These are phyloP conservation scores for Xylariales sp. DNA, from an alignment of 2,329 filamentous ascomycete species.

Conservation along the genomic window DNA sequence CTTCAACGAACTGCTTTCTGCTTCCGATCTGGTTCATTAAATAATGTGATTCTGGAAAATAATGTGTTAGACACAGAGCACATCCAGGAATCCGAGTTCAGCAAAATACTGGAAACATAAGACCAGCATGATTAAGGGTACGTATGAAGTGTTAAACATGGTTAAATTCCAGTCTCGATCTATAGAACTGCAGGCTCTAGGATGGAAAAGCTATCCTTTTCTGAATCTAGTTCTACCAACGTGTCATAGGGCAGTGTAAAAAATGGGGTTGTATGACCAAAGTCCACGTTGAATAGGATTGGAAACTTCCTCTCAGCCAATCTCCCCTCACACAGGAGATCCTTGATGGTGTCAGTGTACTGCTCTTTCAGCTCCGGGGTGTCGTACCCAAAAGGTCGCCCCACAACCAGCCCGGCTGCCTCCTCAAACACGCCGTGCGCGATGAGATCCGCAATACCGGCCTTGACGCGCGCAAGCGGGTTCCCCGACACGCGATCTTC, in stretches of 20 bases:
- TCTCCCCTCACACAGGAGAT: constrained; percentile 28
- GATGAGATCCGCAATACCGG: constrained; percentile 34
- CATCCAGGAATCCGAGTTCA: no score
- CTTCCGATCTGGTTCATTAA: no score
- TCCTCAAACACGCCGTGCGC: constrained; percentile 36
- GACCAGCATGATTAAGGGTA: no score
- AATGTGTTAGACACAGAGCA: no score
- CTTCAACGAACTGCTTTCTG: no score
- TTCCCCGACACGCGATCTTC: constrained; percentile 21
- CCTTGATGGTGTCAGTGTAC: constrained; percentile 25
- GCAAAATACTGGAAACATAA: no score
- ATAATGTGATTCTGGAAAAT: no score
- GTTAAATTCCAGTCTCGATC: no score
- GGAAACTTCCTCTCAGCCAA: constrained; percentile 28
- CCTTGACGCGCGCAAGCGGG: constrained; percentile 24
- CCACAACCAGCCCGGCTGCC: constrained; percentile 34
- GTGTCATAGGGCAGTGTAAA: constrained; percentile 35
- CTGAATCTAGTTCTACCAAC: constrained; percentile 32
- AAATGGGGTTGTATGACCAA: constrained; percentile 37
- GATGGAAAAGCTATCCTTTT: constrained; percentile 29
- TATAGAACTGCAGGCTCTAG: constrained; percentile 13
- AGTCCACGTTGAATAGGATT: constrained; percentile 35
- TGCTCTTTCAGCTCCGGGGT: constrained; percentile 19
- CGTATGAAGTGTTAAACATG: no score
- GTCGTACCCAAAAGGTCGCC: constrained; percentile 36